Conservation (phyloP, 768 basidiomycete species). For the Serendipita indica region DNA sequence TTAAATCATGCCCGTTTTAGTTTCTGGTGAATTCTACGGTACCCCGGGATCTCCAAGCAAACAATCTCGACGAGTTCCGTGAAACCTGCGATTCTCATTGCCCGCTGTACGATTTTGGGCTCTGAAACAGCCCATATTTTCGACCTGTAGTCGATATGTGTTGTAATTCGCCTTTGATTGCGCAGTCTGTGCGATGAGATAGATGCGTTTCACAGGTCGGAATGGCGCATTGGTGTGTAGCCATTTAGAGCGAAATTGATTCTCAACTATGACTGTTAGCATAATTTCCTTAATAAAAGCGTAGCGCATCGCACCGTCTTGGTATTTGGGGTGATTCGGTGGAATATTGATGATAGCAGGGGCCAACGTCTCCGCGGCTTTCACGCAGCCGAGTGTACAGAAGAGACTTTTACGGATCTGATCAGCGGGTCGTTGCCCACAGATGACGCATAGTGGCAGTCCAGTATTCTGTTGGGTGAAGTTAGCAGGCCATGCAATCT, state of each 20-base stretch:
- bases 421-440: neutral
- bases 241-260: constrained; percentile 58
- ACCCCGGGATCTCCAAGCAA: constrained; percentile 32
- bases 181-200: constrained; percentile 43
- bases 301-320: constrained; percentile 33
- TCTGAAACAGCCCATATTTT: constrained; percentile 44
- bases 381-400: constrained; percentile 17
- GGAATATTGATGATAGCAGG: constrained; percentile 48
- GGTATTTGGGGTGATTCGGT: constrained; percentile 44
- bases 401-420: neutral
- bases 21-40: constrained; percentile 21
- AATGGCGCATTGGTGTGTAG: constrained; percentile 39
- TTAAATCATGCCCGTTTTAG: neutral
- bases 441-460: neutral
- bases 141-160: constrained; percentile 43
- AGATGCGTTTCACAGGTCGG: constrained; percentile 43
- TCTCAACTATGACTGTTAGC: constrained; percentile 14
- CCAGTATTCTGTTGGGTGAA: neutral
- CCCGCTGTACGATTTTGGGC: constrained; percentile 40
- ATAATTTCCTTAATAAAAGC: neutral
- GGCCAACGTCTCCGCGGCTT: constrained; percentile 38
- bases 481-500: too few relatives aligned
- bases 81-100: constrained; percentile 63
- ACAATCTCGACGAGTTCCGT: constrained; percentile 53
- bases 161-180: constrained; percentile 40